phyloP scores from a whole-genome alignment of 129 eudicot genomes.

The Scalesia atractyloides region DNA sequence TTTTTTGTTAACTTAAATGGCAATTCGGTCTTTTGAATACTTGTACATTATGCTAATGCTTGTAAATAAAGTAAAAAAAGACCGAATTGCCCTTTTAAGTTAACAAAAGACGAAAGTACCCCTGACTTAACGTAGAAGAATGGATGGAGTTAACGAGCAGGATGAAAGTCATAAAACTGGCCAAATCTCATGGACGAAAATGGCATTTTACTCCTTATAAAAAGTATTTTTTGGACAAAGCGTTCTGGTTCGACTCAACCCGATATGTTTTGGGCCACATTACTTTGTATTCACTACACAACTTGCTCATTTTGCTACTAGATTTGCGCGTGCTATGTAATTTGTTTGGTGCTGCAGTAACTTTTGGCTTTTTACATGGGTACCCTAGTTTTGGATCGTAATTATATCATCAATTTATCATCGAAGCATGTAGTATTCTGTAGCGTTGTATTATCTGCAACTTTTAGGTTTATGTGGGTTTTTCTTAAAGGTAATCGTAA shows the following conservation, averaged over 20 bases:
- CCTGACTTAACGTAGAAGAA: no score
- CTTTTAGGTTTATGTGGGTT: background rate
- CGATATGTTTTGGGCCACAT: background rate
- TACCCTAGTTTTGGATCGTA: background rate
- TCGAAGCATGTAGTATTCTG: background rate
- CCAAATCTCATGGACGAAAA: no score
- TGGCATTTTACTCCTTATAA: no score
- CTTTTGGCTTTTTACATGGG: slow-evolving; percentile 1
- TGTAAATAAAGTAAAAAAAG: no score
- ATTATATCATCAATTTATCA: slow-evolving; percentile 7
- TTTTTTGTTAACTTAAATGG: no score
- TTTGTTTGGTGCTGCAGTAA: slow-evolving; percentile 6
- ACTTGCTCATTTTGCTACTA: background rate
- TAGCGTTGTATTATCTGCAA: background rate
- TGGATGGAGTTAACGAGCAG: no score
- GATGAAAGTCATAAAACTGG: no score
- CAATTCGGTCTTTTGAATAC: no score
- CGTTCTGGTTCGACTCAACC: background rate
- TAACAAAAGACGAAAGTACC: no score
- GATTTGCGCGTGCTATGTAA: background rate
- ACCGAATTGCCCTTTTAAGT: no score
- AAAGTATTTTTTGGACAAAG: background rate
- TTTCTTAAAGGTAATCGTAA: no score
- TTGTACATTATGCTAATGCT: no score
- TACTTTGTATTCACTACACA: background rate